Conservation (phyloP, 306 rosid genomes). For the Vachellia pachyceras region DNA sequence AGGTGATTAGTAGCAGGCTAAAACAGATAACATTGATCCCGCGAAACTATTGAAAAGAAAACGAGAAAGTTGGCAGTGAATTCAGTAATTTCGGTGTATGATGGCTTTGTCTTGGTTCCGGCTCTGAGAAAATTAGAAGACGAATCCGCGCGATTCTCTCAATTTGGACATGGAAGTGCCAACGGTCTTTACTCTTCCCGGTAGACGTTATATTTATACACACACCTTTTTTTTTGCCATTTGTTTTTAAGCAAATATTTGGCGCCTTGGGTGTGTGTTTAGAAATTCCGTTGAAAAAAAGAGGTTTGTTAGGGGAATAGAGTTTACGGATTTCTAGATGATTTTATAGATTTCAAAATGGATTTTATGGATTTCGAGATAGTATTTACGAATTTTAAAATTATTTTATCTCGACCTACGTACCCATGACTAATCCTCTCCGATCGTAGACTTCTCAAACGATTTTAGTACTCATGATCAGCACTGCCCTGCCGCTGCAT, state of each 20-base stretch:
- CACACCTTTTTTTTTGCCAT: background rate
- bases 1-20: slow-evolving; percentile 43
- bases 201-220: background rate
- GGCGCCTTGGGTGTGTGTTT: no score
- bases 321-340: no score
- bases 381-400: no score
- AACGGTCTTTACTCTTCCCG: background rate
- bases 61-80: slow-evolving; percentile 4
- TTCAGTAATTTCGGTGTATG: slow-evolving; percentile 47
- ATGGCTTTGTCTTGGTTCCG: slow-evolving; percentile 21
- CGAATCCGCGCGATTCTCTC: slow-evolving; percentile 32
- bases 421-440: no score
- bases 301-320: no score
- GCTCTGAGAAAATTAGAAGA: slow-evolving; percentile 21
- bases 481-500: no score
- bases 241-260: background rate
- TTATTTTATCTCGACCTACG: no score
- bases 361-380: no score
- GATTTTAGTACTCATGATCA: no score
- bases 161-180: background rate
- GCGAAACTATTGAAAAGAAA: slow-evolving; percentile 32
- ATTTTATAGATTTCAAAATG: no score
- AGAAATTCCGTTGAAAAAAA: no score
- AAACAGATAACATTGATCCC: slow-evolving; percentile 35
- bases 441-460: no score